Evolutionary conservation across 768 basidiomycete species (phyloP).

Genomic region (Pilatotrama ljubarskyi): DNA sequence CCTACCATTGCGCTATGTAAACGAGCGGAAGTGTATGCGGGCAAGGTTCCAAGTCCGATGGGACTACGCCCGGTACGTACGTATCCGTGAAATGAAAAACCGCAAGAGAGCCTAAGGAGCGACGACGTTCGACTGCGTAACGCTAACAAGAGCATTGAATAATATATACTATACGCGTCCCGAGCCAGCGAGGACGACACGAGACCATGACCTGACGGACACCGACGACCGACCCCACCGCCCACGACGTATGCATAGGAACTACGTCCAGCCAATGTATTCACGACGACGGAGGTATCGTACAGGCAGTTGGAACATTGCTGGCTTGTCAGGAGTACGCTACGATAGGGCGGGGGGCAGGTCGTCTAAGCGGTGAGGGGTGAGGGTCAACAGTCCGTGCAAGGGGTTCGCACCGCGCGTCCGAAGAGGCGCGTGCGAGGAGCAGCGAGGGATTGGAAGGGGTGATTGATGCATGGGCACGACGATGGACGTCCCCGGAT

Average conservation of each 20-base stretch:
- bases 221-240: not conserved
- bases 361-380: slow-evolving; percentile 20
- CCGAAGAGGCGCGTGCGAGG: slow-evolving; percentile 4
- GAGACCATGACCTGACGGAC: not conserved
- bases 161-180: slow-evolving; percentile 18
- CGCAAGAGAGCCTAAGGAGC: slow-evolving; percentile 5
- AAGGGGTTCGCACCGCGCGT: not conserved
- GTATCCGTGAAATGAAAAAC: not conserved
- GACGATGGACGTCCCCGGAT: slow-evolving; percentile 4
- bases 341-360: slow-evolving; percentile 21
- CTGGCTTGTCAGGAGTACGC: slow-evolving; percentile 24
- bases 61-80: slow-evolving; percentile 8
- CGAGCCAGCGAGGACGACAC: slow-evolving; percentile 13
- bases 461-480: slow-evolving; percentile 3
- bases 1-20: slow-evolving; percentile 11
- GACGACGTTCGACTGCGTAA: not conserved
- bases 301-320: slow-evolving; percentile 26
- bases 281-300: slow-evolving; percentile 25
- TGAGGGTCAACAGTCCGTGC: slow-evolving; percentile 21
- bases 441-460: slow-evolving; percentile 1
- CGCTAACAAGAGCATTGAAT: not conserved
- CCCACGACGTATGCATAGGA: slow-evolving; percentile 2
- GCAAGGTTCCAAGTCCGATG: not conserved
- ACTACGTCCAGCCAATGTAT: slow-evolving; percentile 27
- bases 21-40: slow-evolving; percentile 12